Evolutionary conservation across 768 basidiomycete genomes (phyloP).

Genomic region (button mushroom (Agaricus bisporus)): DNA sequence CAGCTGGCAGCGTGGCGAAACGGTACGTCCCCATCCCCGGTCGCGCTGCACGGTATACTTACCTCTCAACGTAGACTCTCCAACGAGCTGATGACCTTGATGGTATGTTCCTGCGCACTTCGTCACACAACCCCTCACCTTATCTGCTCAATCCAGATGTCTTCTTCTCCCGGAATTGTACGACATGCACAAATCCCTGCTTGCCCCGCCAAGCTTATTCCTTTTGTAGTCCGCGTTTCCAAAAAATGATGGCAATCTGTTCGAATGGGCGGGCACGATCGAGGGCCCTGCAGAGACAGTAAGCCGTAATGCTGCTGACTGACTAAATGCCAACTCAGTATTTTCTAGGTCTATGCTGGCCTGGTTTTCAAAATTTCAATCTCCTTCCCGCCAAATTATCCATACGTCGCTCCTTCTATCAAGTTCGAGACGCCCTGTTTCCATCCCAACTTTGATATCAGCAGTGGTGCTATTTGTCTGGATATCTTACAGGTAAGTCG

Average conservation of each 20-base stretch:
- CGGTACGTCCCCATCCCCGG: constrained; percentile 38
- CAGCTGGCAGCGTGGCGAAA: constrained; percentile 77
- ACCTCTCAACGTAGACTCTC: constrained; percentile 44
- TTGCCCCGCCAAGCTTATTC: constrained; percentile 9
- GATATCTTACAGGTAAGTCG: constrained; percentile 75
- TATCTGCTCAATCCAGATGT: constrained; percentile 52
- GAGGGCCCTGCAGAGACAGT: constrained; percentile 78
- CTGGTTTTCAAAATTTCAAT: constrained; percentile 81
- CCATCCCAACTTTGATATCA: constrained; percentile 87
- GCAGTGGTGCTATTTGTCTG: constrained; percentile 71
- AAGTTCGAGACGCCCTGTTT: constrained; percentile 88
- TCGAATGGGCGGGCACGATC: constrained; percentile 88
- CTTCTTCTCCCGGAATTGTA: constrained; percentile 83
- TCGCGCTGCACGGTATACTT: constrained; percentile 3
- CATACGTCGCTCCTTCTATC: constrained; percentile 79
- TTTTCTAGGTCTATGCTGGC: constrained; percentile 63
- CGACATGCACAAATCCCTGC: constrained; percentile 21
- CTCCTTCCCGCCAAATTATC: constrained; percentile 82
- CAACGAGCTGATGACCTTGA: constrained; percentile 83
- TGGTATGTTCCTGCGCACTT: constrained; percentile 44
- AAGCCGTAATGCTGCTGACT: constrained; percentile 19
- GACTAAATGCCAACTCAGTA: neutral
- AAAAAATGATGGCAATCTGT: constrained; percentile 78
- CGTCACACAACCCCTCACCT: constrained; percentile 2
- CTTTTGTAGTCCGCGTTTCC: constrained; percentile 79